These are phyloP conservation scores for Syzygium aqueum DNA, from an alignment of 345 rosid genomes.

Conservation along the genomic window DNA sequence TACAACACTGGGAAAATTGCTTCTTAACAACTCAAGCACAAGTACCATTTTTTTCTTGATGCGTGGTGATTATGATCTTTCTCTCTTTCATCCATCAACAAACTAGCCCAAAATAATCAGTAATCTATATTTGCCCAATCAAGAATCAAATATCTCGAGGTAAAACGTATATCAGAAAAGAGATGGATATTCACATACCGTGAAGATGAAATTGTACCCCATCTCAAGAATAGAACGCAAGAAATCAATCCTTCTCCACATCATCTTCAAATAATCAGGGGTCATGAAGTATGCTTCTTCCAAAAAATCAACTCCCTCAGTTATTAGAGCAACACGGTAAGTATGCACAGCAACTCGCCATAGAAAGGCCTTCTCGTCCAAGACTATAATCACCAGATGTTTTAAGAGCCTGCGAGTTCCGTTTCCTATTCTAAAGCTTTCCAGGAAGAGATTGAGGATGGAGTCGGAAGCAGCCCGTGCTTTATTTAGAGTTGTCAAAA, in stretches of 20 bases:
- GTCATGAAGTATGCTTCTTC: constrained; percentile 81
- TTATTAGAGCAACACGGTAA: constrained; percentile 56
- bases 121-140: neutral
- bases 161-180: neutral
- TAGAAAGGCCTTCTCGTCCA: constrained; percentile 52
- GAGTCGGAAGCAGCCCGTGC: constrained; percentile 71
- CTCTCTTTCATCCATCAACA: neutral
- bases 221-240: constrained; percentile 57
- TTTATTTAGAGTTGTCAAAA: constrained; percentile 61
- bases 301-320: constrained; percentile 59
- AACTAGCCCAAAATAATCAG: neutral
- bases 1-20: neutral
- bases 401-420: constrained; percentile 44
- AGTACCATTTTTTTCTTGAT: neutral
- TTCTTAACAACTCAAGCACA: neutral
- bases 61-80: neutral
- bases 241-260: constrained; percentile 85
- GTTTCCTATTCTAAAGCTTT: constrained; percentile 58
- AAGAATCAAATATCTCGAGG: neutral
- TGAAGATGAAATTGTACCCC: constrained; percentile 78
- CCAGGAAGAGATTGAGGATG: constrained; percentile 58
- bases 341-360: constrained; percentile 39
- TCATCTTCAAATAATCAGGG: constrained; percentile 63
- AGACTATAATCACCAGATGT: constrained; percentile 59
- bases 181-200: constrained; percentile 30